A percentile compares a stretch with the other conserved stretches of the same genome.
These are phyloP conservation scores for Nicotiana tabacum DNA, from an alignment of 257 asterid species.

Conservation along the genomic window DNA sequence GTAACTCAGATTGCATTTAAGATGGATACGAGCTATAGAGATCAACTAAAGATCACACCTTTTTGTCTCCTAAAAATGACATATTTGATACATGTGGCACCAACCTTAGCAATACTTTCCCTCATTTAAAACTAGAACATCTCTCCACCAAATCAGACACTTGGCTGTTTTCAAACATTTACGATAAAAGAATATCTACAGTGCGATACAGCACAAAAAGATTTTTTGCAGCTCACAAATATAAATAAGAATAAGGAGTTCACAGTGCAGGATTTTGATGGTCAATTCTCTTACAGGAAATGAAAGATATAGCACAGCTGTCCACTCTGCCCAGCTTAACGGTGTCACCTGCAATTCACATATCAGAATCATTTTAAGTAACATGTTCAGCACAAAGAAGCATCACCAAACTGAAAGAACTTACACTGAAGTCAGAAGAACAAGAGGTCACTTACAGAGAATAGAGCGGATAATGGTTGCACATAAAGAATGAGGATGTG, in stretches of 20 bases:
- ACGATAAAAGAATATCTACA: background rate
- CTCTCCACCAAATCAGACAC: background rate
- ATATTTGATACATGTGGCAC: background rate
- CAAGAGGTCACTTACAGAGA: constrained; percentile 63
- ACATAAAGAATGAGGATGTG: constrained; percentile 77
- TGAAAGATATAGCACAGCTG: constrained; percentile 73
- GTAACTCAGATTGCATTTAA: background rate
- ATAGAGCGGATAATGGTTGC: constrained; percentile 79
- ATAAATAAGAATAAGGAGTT: background rate
- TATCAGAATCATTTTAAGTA: background rate
- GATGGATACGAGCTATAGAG: background rate
- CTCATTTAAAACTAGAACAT: background rate
- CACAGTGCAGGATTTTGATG: constrained; percentile 7
- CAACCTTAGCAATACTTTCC: background rate
- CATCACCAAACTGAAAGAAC: background rate
- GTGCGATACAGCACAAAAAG: background rate
- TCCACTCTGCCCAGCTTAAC: constrained; percentile 92
- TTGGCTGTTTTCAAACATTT: background rate
- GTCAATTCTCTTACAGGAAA: constrained; percentile 71
- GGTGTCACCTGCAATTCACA: constrained; percentile 66
- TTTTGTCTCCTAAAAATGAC: background rate
- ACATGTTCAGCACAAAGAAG: background rate
- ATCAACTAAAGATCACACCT: background rate
- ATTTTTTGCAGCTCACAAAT: background rate
- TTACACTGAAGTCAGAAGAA: constrained; percentile 5